A percentile compares a stretch with the other conserved stretches of the same genome.
These are phyloP conservation scores for Cynanchum wilfordii DNA, from an alignment of 257 asterid species.

Conservation along the genomic window DNA sequence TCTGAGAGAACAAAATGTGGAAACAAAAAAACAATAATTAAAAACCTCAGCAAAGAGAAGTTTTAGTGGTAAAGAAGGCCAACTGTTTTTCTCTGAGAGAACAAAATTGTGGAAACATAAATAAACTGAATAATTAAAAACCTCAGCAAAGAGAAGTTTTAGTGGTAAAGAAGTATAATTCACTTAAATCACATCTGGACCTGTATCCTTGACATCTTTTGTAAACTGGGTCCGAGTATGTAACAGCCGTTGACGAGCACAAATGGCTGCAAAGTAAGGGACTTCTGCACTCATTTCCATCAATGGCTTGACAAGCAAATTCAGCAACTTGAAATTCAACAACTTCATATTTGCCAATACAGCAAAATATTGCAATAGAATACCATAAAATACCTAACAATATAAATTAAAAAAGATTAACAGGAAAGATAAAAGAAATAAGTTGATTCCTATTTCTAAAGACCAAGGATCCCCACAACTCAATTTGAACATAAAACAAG, in stretches of 20 bases:
- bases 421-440: neutral
- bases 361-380: conserved; percentile 87
- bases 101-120: conserved; percentile 5
- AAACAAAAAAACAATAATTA: neutral
- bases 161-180: neutral
- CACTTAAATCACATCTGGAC: conserved; percentile 30
- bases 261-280: conserved; percentile 94
- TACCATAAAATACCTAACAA: conserved; percentile 82
- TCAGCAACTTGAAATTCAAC: conserved; percentile 58
- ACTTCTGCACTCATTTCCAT: conserved; percentile 92
- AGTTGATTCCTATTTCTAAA: neutral
- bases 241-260: conserved; percentile 85
- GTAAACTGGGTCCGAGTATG: conserved; percentile 60
- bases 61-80: conserved; percentile 33
- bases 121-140: neutral
- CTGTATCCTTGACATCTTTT: conserved; percentile 59
- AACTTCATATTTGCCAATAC: conserved; percentile 71
- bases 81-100: conserved; percentile 63
- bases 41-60: neutral
- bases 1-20: no score
- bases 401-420: conserved; percentile 1
- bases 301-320: conserved; percentile 75
- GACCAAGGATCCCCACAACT: neutral
- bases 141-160: neutral
- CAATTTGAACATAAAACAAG: neutral